Conservation (phyloP, 805 yeast species). For the Ogataea pini region DNA sequence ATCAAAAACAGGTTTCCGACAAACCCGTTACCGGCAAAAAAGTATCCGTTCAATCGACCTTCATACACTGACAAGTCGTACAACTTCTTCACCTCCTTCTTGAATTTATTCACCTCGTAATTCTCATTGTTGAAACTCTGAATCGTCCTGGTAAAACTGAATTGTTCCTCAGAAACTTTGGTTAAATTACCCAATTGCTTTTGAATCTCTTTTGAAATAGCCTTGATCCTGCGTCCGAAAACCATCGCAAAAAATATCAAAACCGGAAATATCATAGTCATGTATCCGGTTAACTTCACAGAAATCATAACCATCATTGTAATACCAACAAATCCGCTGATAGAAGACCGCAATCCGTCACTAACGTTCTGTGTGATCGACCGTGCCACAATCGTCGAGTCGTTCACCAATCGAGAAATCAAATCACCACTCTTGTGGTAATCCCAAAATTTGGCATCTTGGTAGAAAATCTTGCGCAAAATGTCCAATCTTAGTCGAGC, state of each 20-base stretch:
- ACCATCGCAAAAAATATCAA: slow-evolving; percentile 74
- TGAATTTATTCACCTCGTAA: slow-evolving; percentile 73
- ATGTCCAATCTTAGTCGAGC: slow-evolving; percentile 80
- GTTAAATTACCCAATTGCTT: slow-evolving; percentile 83
- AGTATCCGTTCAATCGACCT: slow-evolving; percentile 74
- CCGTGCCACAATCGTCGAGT: slow-evolving; percentile 83
- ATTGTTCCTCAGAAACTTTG: slow-evolving; percentile 88
- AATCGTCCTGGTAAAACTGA: slow-evolving; percentile 81
- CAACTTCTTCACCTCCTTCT: slow-evolving; percentile 64
- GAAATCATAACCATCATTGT: slow-evolving; percentile 91
- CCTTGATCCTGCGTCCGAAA: slow-evolving; percentile 79
- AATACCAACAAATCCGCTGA: slow-evolving; percentile 83
- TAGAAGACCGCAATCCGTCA: slow-evolving; percentile 84
- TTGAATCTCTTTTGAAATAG: slow-evolving; percentile 74
- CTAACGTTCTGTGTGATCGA: slow-evolving; percentile 86
- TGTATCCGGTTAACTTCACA: slow-evolving; percentile 76
- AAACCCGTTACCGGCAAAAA: slow-evolving; percentile 77
- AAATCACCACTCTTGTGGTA: slow-evolving; percentile 89
- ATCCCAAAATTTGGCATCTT: slow-evolving; percentile 89
- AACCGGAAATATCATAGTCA: slow-evolving; percentile 82
- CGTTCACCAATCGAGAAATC: slow-evolving; percentile 84
- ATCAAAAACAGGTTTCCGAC: slow-evolving; percentile 80
- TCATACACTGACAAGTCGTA: slow-evolving; percentile 74
- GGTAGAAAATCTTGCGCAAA: slow-evolving; percentile 73
- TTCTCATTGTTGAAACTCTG: slow-evolving; percentile 89